Base-by-base conservation (phyloP, 306 rosid species). In the Begonia masoniana region DNA sequence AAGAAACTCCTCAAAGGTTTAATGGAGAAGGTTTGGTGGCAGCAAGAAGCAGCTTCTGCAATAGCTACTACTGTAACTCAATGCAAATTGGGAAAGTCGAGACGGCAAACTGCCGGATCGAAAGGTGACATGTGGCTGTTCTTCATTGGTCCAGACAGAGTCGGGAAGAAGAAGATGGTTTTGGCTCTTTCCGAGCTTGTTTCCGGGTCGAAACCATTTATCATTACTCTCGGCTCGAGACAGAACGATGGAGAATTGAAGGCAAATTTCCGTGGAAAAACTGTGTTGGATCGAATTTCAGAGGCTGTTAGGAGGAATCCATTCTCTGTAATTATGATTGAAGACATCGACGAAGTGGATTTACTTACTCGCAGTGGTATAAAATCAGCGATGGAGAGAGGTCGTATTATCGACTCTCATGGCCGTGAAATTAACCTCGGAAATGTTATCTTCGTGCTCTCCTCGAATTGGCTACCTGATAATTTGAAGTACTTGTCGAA, bases 141-240 rank as follows among this genome's bases (percentile, higher is more conserved):
- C 66, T 92, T 92, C 58, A 51, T 74, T 57, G 99, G 99, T 69
- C 89, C 87, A 0, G 99, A 92, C 62, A 72, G 77, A 66, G 77
- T 84, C 52, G 99, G 96, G 62, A 92, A 83, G 87, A 79, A 79
- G 88, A 87, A 79, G 76, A 92, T 92, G 99, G 95, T 95, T 36
- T 73, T 74, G 13, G 74, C 87, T 46, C 93, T 92, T 74, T 69
- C 99, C 5, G 96, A 92, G 68, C 66, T 76, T 50, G 80, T 92
- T 43, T 81, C 82, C 16, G 84, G 80, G 54, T 81, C 93, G 52
- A 74, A 52, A 43, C 96, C 93, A 12, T 76, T 79, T 56, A 69
- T 63, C 65, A 76, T 87, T 54, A 65, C 73, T 46, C 80, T 83
- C 21, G 80, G 87, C 5, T 74, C 82, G 8, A 72, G 71, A 50